Evolutionary conservation across 495 filamentous ascomycete species (phyloP), one percentile per base, ranked within the genome.

Genomic region (Chaetomidium leptoderma): DNA sequence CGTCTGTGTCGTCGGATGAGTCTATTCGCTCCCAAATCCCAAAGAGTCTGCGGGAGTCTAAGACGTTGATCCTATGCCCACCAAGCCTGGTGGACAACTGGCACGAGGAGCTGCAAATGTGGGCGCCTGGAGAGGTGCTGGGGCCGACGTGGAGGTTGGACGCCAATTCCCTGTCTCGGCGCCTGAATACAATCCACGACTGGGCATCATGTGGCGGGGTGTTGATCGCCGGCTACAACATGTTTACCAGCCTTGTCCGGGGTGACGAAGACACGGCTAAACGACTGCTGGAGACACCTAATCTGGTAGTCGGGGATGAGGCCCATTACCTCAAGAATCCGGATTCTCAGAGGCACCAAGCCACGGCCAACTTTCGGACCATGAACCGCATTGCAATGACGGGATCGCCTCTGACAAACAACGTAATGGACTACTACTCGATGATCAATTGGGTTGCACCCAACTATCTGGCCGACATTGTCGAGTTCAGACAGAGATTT

Each of bases 371-470:
- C 10, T 85, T 97, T 59, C 76, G 67, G 48, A 86, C 91, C 0
- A 82, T 71, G 54, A 86, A 80, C 58, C 86, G 92, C 11, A 89
- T 97, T 64, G 92, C 90, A 3, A 72, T 96, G 59, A 95, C 92
- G 0, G 92, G 92, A 0, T 92, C 91, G 0, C 92, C 92, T 9
- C 68, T 97, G 17, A 83, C 86, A 0, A 97, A 95, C 64, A 87
- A 88, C 35, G 79, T 96, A 2, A 68, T 76, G 39, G 91, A 97
- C 59, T 95, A 95, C 64, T 90, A 85, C 63, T 69, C 85, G 8
- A 87, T 96, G 83, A 86, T 97, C 48, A 83, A 92, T 52, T 97
- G 91, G 91, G 84, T 93, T 33, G 82, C 89, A 4, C 87, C 90
- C 3, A 81, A 80, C 27, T 96, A 88, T 62, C 76, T 97, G 5